phyloP scores from a whole-genome alignment of 371 early-diverging fungal species.

The Fennellomyces sp. region DNA sequence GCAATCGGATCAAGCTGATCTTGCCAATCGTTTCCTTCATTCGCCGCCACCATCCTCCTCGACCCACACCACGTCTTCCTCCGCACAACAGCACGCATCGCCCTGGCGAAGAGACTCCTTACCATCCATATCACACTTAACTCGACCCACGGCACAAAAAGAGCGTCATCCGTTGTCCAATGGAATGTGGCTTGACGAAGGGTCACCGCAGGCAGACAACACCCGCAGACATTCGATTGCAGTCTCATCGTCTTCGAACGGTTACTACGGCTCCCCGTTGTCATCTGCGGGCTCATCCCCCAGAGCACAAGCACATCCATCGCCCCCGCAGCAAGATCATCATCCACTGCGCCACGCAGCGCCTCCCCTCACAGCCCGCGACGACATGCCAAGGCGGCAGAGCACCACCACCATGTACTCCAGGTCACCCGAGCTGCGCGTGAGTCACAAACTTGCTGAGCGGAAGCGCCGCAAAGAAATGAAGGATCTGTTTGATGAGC shows the following conservation, averaged over 20 bases:
- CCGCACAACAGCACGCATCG: background rate
- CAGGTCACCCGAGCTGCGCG: constrained; percentile 61
- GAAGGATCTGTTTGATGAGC: constrained; percentile 81
- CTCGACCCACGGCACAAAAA: constrained; percentile 10
- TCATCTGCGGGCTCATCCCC: constrained; percentile 7
- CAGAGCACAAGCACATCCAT: constrained; percentile 6
- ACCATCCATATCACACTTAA: constrained; percentile 40
- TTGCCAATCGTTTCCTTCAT: constrained; percentile 13
- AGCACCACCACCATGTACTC: constrained; percentile 41
- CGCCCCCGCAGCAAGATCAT: constrained; percentile 9
- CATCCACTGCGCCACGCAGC: constrained; percentile 4
- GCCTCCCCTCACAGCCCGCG: background rate
- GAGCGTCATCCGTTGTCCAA: constrained; percentile 9
- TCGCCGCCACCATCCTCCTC: constrained; percentile 15
- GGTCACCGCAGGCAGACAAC: background rate
- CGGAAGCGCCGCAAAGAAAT: constrained; percentile 79
- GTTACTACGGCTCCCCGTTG: constrained; percentile 7
- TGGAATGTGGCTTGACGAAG: constrained; percentile 20
- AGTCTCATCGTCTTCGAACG: constrained; percentile 4
- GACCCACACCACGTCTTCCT: background rate
- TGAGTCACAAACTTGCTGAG: constrained; percentile 80
- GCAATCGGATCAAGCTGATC: constrained; percentile 26
- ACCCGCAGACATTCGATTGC: constrained; percentile 25
- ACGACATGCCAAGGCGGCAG: constrained; percentile 5
- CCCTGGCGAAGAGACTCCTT: constrained; percentile 41